These are phyloP conservation scores for Boechera divaricarpa DNA, from an alignment of 345 rosid species.

Conservation along the genomic window DNA sequence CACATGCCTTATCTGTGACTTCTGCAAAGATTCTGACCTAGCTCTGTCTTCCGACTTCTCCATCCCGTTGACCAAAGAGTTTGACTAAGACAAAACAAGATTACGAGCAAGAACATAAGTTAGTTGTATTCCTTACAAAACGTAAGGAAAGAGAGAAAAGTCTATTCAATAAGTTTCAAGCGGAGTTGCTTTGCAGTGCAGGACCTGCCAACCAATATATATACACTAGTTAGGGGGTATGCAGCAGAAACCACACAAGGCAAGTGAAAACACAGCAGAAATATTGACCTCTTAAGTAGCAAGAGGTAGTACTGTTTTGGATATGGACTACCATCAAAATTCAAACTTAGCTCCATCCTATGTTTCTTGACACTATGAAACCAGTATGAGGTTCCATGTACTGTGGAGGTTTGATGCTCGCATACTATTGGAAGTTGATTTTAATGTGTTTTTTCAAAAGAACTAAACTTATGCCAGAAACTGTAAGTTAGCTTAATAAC, in stretches of 20 bases:
- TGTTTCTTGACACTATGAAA: constrained; percentile 24
- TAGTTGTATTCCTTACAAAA: constrained; percentile 24
- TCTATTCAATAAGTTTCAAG: constrained; percentile 49
- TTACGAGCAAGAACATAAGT: constrained; percentile 31
- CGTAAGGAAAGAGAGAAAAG: constrained; percentile 42
- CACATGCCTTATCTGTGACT: constrained; percentile 64
- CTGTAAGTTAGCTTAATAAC: constrained; percentile 51
- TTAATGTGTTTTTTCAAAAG: not conserved
- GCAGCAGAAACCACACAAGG: constrained; percentile 32
- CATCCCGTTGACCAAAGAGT: constrained; percentile 48
- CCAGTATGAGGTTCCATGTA: too few relatives aligned
- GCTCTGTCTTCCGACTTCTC: constrained; percentile 57
- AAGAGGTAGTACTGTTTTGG: constrained; percentile 18
- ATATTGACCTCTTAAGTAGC: constrained; percentile 19
- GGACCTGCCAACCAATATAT: constrained; percentile 73
- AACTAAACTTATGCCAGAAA: constrained; percentile 2
- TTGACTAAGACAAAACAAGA: constrained; percentile 47
- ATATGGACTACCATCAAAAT: constrained; percentile 28
- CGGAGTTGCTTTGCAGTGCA: constrained; percentile 66
- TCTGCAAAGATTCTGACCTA: constrained; percentile 75
- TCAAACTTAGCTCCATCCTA: constrained; percentile 33
- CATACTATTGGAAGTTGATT: constrained; percentile 25
- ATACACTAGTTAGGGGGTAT: constrained; percentile 60
- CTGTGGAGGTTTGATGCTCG: constrained; percentile 13
- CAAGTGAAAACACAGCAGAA: constrained; percentile 24